Conservation (phyloP, 164 flowering plant species). For the Stephania japonica region DNA sequence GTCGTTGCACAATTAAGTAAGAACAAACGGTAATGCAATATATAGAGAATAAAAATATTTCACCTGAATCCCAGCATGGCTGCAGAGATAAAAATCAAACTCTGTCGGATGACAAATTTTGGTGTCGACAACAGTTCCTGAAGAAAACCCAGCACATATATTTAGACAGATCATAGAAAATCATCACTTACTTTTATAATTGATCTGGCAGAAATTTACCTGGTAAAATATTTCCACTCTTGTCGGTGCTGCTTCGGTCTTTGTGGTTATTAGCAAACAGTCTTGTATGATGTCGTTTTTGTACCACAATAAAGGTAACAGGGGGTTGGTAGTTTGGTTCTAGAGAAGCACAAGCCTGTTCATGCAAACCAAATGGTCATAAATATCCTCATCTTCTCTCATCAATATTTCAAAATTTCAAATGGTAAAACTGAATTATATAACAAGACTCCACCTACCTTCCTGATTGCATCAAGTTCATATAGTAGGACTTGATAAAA, state of each 20-base stretch:
- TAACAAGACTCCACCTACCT: conserved; percentile 33
- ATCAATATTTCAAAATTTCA: neutral
- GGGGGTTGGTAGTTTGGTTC: conserved; percentile 86
- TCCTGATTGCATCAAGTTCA: conserved; percentile 79
- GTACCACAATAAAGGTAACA: conserved; percentile 85
- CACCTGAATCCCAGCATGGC: conserved; percentile 97
- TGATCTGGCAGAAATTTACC: conserved; percentile 30
- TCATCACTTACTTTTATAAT: neutral
- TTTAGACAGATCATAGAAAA: neutral
- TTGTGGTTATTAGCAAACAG: conserved; percentile 71
- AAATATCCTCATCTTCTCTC: neutral
- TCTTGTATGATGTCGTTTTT: conserved; percentile 88
- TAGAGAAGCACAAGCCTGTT: conserved; percentile 88
- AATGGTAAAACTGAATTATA: neutral
- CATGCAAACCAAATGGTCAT: neutral
- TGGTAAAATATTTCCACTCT: conserved; percentile 81
- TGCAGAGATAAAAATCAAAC: conserved; percentile 90
- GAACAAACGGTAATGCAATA: too few species aligned
- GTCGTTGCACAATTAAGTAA: neutral
- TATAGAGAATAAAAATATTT: neutral
- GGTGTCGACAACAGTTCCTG: conserved; percentile 89
- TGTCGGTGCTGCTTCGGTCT: conserved; percentile 62
- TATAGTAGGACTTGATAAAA: conserved; percentile 79
- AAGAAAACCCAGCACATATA: neutral
- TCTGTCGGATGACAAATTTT: conserved; percentile 91